Base-by-base conservation (phyloP, 2,329 filamentous ascomycete species). In the Niveomyces coronatus region DNA sequence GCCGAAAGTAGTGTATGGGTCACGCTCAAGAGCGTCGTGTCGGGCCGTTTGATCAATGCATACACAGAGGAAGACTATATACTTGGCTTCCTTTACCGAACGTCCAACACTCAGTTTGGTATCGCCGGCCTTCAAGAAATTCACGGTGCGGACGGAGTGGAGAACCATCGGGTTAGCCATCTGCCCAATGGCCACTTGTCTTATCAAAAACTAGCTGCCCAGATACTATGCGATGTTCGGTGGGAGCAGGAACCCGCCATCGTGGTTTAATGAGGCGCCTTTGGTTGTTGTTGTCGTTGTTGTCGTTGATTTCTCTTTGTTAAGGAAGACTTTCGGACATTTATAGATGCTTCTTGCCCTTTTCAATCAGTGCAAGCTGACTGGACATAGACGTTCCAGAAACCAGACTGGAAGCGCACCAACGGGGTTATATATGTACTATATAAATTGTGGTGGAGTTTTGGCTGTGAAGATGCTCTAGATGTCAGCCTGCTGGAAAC, bases 41-140 rank as follows among this genome's bases (percentile, higher is more conserved):
- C 77, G 28, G 87, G 88, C 0, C 76, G 87, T 16, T 67, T 95
- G n/a, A 71, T 95, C 52, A 96, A 95, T 49, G 86, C 91, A 4
- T 95, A 81, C 56, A 93, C 85, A 1, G 78, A 82, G 36, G 84
- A 85, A 32, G 89, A 96, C 56, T 87, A 85, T 47, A 78, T 95
- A 17, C 76, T 96, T 3, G 87, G 79, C 1, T 94, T 95, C 55
- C 66, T 95, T 27, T 94, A 89, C 56, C 79, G 89, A 35, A 85
- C 78, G 3, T 85, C 82, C 38, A 86, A 81, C 48, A 74, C 89
- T 35, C 80, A 91, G 46, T 80, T 82, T 44, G 88, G 89, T 2
- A 71, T 96, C 23, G 87, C 88, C 0, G 89, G 89, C 1, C 62
- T 96, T 14, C 82, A 94, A 55, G 71, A 73, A 13, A 74, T 91